Percentiles rank a stretch among this genome's conserved stretches.
These are phyloP conservation scores for Ottelia alismoides DNA, from an alignment of 106 monocot species.

Conservation along the genomic window DNA sequence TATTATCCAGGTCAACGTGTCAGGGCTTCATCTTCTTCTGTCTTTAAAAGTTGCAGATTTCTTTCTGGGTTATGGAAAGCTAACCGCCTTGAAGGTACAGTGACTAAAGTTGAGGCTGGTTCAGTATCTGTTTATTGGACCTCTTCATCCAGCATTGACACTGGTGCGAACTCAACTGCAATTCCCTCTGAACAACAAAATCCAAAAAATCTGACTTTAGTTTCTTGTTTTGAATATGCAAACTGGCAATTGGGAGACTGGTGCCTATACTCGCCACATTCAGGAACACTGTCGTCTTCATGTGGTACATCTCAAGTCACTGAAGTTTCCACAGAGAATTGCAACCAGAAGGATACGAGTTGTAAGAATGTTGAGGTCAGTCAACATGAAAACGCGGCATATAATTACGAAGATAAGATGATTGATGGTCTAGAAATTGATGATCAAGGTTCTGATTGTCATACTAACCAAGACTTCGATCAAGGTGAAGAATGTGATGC, in stretches of 20 bases:
- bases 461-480: no score
- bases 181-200: constrained; percentile 74
- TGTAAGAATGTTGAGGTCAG: no score
- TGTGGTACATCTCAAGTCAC: not conserved
- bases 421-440: no score
- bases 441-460: no score
- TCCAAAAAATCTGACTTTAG: constrained; percentile 69
- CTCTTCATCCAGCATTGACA: constrained; percentile 51
- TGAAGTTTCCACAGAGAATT: not conserved
- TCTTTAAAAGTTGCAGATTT: constrained; percentile 77
- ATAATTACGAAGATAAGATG: no score
- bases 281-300: constrained; percentile 10
- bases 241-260: constrained; percentile 94
- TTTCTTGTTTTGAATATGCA: constrained; percentile 81
- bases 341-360: no score
- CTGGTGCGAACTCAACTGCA: constrained; percentile 28
- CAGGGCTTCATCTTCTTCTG: constrained; percentile 64
- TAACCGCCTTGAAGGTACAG: constrained; percentile 81
- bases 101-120: constrained; percentile 67
- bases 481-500: no score
- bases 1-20: constrained; percentile 97
- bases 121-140: constrained; percentile 88
- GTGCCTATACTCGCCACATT: constrained; percentile 40
- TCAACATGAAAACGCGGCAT: no score
- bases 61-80: constrained; percentile 85